phyloP scores from a whole-genome alignment of 2,329 filamentous ascomycete genomes.

The Calonectria hawksworthii region DNA sequence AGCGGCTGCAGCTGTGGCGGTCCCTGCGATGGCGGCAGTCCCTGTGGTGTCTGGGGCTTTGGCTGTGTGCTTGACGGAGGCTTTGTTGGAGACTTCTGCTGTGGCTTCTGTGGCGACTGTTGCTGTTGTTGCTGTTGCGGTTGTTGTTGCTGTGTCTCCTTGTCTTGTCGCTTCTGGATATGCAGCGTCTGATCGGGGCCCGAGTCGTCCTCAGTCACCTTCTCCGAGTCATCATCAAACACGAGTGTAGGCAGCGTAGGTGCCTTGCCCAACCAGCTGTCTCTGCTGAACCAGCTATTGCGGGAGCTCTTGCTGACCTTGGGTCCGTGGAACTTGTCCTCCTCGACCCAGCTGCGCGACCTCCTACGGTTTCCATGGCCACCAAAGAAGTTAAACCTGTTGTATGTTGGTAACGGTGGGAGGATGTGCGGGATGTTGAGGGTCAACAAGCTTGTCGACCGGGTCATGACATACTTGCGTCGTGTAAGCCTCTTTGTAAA shows the following conservation, averaged over 20 bases:
- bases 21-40: background rate
- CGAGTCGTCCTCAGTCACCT: slow-evolving; percentile 30
- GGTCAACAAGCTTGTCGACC: slow-evolving; percentile 49
- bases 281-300: slow-evolving; percentile 48
- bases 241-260: slow-evolving; percentile 54
- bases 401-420: slow-evolving; percentile 52
- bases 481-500: slow-evolving; percentile 50
- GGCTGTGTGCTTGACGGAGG: background rate
- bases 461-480: slow-evolving; percentile 44
- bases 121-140: background rate
- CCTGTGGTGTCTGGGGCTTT: background rate
- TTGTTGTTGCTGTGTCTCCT: background rate
- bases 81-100: background rate
- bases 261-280: slow-evolving; percentile 51
- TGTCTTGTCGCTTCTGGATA: slow-evolving; percentile 35
- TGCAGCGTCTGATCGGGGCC: slow-evolving; percentile 31
- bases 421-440: slow-evolving; percentile 48
- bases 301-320: slow-evolving; percentile 50
- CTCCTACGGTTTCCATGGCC: slow-evolving; percentile 41
- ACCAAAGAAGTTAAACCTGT: slow-evolving; percentile 47
- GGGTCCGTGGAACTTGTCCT: slow-evolving; percentile 65
- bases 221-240: slow-evolving; percentile 44
- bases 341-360: slow-evolving; percentile 62
- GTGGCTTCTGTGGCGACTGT: background rate
- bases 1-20: slow-evolving; percentile 15